Base-by-base conservation (phyloP, 495 filamentous ascomycete species). In the Aspergillus ostianus region DNA sequence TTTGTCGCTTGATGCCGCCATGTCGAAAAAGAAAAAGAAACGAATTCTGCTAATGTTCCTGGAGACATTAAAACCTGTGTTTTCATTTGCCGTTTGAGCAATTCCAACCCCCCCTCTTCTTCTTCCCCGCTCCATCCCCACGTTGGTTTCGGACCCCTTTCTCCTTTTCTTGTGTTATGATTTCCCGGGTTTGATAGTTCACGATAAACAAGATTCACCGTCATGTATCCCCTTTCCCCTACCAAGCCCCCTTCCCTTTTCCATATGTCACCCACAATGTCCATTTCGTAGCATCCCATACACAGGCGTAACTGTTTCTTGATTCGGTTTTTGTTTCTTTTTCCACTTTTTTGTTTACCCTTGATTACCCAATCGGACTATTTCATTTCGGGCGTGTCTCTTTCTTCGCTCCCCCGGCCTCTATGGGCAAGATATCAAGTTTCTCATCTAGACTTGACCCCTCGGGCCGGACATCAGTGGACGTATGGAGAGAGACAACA, bases 141-240 rank as follows among this genome's bases (percentile, higher is more conserved):
- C 48, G 47, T 29, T 54, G 49, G 7, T 32, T 32, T 32, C 29
- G 29, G 29, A 26, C 36, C 36, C 36, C 13, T 15, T 41, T 15
- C 5, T 41, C 13, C 44, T 63, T 54, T 58, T 47, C 52, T 61
- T 53, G 12, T 59, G 32, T 53, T 47, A 58, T 58, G 61, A 65
- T 59, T 60, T 58, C 56, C 65, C 51, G 47, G 48, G 50, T 57
- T 73, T 72, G 69, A 66, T 66, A 73, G 70, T 71, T 76, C 72
- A 77, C 70, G 77, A 76, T 77, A 80, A 76, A 74, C 66, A 77
- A 81, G 81, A 84, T 84, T 78, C 81, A 82, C 81, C 79, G 64
- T 84, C 81, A 80, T 84, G 81, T 84, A 83, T 73, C 70, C 74
- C 74, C 74, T 53, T 26, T 26, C 23, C 23, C 23, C 23, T 26